Conservation (phyloP, 106 monocot species). For the Dioscorea zingiberensis region DNA sequence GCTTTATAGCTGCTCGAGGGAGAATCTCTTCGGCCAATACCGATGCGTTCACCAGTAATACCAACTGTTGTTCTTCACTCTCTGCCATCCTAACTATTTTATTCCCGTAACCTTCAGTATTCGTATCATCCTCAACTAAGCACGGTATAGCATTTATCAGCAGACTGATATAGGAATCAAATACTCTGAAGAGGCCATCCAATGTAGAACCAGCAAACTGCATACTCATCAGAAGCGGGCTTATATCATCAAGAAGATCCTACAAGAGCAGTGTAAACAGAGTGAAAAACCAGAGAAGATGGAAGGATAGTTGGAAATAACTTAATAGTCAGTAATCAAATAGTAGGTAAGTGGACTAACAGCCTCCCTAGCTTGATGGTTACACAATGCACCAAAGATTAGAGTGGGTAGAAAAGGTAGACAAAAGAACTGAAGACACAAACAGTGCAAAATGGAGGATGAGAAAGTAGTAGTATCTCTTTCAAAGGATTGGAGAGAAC, state of each 20-base stretch:
- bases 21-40: conserved; percentile 84
- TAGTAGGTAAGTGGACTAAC: too few relatives aligned
- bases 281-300: background rate
- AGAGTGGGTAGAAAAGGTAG: too few relatives aligned
- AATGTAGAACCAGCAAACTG: conserved; percentile 78
- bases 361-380: too few relatives aligned
- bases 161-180: conserved; percentile 73
- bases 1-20: conserved; percentile 81
- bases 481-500: too few relatives aligned
- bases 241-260: conserved; percentile 96
- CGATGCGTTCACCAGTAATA: conserved; percentile 91
- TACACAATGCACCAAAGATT: too few relatives aligned
- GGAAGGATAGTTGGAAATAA: background rate
- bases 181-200: conserved; percentile 76
- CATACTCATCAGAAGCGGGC: conserved; percentile 79
- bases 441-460: too few relatives aligned
- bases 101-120: conserved; percentile 58
- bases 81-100: conserved; percentile 88
- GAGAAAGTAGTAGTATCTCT: too few relatives aligned
- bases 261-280: conserved; percentile 23
- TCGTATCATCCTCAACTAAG: conserved; percentile 79
- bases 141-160: conserved; percentile 82
- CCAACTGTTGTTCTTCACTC: conserved; percentile 81
- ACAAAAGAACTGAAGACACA: too few relatives aligned
- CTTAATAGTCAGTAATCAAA: background rate